Base-by-base conservation (phyloP, 352 stramenopile species). In the Phytopythium ostracodes region DNA sequence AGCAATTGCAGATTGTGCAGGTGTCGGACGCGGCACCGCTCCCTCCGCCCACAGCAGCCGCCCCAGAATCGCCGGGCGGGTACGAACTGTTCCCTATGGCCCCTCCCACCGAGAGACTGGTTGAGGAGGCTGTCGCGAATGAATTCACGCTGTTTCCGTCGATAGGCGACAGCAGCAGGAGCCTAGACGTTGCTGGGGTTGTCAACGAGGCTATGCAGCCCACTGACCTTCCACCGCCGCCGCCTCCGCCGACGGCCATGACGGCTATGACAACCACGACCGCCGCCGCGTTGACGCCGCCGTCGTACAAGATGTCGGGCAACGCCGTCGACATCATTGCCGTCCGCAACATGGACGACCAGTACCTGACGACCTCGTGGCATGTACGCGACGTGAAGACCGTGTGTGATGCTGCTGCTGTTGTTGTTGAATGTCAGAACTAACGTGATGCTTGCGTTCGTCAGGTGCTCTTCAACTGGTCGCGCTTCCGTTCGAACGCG, bases 321-420 rank as follows among this genome's bases (percentile, higher is more conserved):
- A 94, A 94, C 68, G 81, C 82, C 0, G 73, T 94, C 12, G 85
- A 94, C 42, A 87, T 94, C 68, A 82, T 94, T 33, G 79, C 81
- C 15, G 85, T 87, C 11, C 77, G 76, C 22, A 91, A 83, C 44
- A 84, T 56, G 24, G 75, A 86, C 15, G 67, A 80, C 36, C 65
- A 81, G 27, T 76, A 80, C 38, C 78, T 88, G 24, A 89, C 79
- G 22, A 89, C 77, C n/a, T 81, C 77, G 63, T 94, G 78, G 85
- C 75, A 89, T 71, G 81, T 80, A 81, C 57, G 75, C 77, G 36
- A 43, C 43, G 18, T 49, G 43, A n/a, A 49, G 5, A 2, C 11
- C 18, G 33, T 49, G 42, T 24, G 24, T 17, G 4, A 35, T 27
- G 18, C 43, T 14, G 24, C 3, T 46, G 20, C 40, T 14, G 24